phyloP scores from a whole-genome alignment of 768 basidiomycete genomes.

The Suillus subluteus region DNA sequence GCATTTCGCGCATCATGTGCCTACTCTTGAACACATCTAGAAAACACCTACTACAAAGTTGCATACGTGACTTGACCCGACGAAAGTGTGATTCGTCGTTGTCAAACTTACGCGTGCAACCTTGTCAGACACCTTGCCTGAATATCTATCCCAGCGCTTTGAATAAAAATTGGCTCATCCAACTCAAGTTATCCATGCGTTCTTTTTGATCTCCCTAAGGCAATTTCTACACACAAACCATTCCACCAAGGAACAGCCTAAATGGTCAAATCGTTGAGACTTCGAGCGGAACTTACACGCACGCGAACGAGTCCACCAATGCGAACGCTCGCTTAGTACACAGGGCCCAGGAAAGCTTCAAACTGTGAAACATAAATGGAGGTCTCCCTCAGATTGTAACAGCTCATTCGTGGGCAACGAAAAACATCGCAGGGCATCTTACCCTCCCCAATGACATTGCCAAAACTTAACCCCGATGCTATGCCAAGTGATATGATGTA shows the following conservation, averaged over 20 bases:
- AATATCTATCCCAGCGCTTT: neutral
- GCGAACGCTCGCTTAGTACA: no score
- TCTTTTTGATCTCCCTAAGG: neutral
- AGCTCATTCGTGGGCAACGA: neutral
- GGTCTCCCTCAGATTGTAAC: neutral
- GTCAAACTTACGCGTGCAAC: no score
- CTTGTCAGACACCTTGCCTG: no score
- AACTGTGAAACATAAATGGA: neutral
- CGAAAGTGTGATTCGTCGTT: no score
- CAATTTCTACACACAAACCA: neutral
- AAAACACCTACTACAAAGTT: no score
- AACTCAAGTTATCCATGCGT: neutral
- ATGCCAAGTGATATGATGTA: constrained; percentile 14
- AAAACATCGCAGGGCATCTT: constrained; percentile 9
- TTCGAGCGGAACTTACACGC: neutral
- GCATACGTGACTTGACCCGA: no score
- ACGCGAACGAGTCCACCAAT: no score
- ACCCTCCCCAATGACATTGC: no score
- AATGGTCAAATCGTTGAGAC: neutral
- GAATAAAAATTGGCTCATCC: neutral
- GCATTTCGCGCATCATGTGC: no score
- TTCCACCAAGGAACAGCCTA: neutral
- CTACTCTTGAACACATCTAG: no score
- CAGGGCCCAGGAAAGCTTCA: neutral
- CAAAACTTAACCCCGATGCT: neutral